Base-by-base conservation (phyloP, 805 yeast genomes). In the Lachancea waltii region DNA sequence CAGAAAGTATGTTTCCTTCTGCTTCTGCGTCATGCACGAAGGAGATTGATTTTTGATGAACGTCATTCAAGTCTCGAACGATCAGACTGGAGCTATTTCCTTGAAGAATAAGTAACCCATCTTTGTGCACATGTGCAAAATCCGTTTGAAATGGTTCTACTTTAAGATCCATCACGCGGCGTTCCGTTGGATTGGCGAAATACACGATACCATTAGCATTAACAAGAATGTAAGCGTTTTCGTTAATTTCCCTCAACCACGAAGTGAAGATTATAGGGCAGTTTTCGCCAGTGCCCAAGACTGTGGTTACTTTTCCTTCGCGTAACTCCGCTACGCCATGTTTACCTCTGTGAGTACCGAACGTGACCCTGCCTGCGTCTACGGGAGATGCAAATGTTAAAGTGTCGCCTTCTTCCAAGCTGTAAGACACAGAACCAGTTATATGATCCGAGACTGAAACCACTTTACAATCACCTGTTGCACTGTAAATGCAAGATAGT, bases 91-190 rank as follows among this genome's bases (percentile, higher is more conserved):
- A 4, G 9, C 17, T 19, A 23, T 32, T 38, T 6, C 35, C 48
- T 19, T 56, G 32, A 5, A 66, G 65, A 7, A 65, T 30, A 16
- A 66, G 35, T 3, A 57, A 33, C 4, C 71, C 70, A 46, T 67
- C 72, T 27, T 58, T 61, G 42, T 67, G 72, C 13, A 62, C 29
- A 15, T 48, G 52, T 10, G 41, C 36, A 20, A 30, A 38, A 4
- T 13, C 13, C 4, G 41, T 32, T 25, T 28, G 20, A 19, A 34
- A 34, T 8, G 13, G 8, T 3, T 26, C 21, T n/a, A 19, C 26
- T 11, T 26, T 9, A 3, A 22, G 13, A 21, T 21, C 33, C 5
- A 15, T 20, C 13, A 17, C 33, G 16, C 22, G 21, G 17, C 23
- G 7, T 7, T 28, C 22, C 11, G 7, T 23, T 11, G 18, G 11